Conservation (phyloP, 352 stramenopile species). For the Pythium dissimile region DNA sequence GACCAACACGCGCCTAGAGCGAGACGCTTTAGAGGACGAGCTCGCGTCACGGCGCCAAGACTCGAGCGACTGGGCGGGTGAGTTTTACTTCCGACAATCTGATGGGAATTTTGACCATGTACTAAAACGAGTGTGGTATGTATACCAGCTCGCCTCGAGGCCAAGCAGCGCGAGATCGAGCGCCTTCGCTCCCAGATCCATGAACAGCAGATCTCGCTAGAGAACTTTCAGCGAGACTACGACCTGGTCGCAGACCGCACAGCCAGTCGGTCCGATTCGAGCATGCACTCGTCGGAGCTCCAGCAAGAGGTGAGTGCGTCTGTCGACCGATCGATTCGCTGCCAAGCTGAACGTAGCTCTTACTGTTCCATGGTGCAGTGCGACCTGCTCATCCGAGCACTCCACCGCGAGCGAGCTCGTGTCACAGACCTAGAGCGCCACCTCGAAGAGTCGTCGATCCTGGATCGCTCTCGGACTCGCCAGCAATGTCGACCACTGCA, state of each 20-base stretch:
- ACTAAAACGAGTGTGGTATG: too few relatives aligned
- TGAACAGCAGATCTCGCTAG: slow-evolving; percentile 51
- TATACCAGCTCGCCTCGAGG: slow-evolving; percentile 33
- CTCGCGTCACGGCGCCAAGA: slow-evolving; percentile 15
- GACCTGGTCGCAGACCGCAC: slow-evolving; percentile 18
- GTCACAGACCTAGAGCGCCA: slow-evolving; percentile 16
- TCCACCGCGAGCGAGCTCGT: slow-evolving; percentile 21
- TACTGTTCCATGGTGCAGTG: slow-evolving; percentile 3
- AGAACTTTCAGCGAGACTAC: slow-evolving; percentile 40
- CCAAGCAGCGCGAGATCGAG: slow-evolving; percentile 42
- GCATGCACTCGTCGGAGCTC: slow-evolving; percentile 5
- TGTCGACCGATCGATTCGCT: not conserved
- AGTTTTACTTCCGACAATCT: not conserved
- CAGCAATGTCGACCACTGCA: not conserved
- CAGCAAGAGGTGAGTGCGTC: slow-evolving; percentile 17
- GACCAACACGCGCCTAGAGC: slow-evolving; percentile 15
- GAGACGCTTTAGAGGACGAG: slow-evolving; percentile 15
- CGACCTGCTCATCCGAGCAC: slow-evolving; percentile 18
- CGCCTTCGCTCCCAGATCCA: slow-evolving; percentile 47
- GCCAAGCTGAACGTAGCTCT: not conserved
- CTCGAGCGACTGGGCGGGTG: slow-evolving; percentile 19
- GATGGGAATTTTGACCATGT: too few relatives aligned
- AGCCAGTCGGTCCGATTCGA: not conserved
- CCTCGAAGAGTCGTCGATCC: not conserved
- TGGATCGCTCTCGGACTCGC: not conserved